Evolutionary conservation across 495 filamentous ascomycete genomes (phyloP).

Genomic region (Tricharina praecox): DNA sequence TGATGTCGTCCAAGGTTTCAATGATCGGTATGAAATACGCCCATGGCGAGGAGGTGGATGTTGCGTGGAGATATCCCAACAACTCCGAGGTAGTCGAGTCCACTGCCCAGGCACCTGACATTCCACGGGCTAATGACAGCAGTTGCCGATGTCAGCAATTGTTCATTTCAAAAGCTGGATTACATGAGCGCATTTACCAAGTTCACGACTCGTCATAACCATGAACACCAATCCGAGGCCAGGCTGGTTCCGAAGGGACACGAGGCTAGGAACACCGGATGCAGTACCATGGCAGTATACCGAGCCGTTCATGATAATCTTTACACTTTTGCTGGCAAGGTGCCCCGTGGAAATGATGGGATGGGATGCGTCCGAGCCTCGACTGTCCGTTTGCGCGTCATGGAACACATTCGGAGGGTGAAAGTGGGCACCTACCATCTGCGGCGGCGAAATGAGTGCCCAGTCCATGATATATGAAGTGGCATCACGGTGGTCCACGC

Average conservation of each 20-base stretch:
- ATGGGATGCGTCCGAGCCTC: neutral
- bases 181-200: no score
- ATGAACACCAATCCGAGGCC: neutral
- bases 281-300: neutral
- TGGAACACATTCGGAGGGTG: neutral
- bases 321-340: neutral
- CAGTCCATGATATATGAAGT: neutral
- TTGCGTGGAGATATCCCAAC: neutral
- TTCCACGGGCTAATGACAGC: no score
- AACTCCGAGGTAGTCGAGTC: neutral
- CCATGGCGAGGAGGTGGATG: neutral
- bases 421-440: no score
- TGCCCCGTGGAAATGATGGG: neutral
- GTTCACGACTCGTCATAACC: neutral
- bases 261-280: neutral
- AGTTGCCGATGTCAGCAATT: no score
- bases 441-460: neutral
- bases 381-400: neutral
- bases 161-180: no score
- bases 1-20: neutral
- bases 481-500: neutral
- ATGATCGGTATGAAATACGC: neutral
- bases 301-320: neutral
- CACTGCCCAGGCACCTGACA: neutral
- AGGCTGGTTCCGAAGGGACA: neutral